Evolutionary conservation across 164 flowering plant genomes (phyloP), one percentile per base, ranked within the genome.

Genomic region (Tetrastigma voinierianum): DNA sequence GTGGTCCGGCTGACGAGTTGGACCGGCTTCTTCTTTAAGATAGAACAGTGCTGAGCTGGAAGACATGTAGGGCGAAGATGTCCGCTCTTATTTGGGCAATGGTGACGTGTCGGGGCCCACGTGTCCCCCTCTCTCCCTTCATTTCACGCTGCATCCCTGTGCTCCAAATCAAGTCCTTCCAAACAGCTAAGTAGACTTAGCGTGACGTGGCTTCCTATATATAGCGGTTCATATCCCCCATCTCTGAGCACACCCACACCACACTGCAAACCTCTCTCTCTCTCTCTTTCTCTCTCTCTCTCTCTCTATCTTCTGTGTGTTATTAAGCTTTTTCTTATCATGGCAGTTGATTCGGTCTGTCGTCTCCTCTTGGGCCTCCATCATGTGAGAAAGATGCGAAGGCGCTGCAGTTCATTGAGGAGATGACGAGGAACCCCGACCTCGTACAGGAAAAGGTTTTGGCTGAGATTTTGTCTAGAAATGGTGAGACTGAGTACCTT

Each of bases 401-500:
- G 62, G 90, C 89, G 6, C 81, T 90, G 23, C 67, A 74, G 48
- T 85, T 86, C 80, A 90, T 90, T 0, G 84, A 88, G 61, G 86
- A 86, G 19, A 84, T 84, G 86, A 88, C 96, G 3, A 67, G 4
- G 44, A 86, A 85, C 20, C 47, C 62, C 0, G 90, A 84, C 66
- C 12, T 72, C 1, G 93, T 90, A 43, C 96, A 90, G 70, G 77
- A 75, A 68, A 72, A 70, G 63, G 81, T 84, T 15, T 59, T 90
- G 74, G 61, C 66, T 0, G 86, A 88, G 71, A 86, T 90, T n/a
- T 62, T 90, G 40, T 56, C 62, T 23, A 75, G 67, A 17, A 90
- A 88, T 56, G 83, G 81, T 2, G 67, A 78, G 0, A 84, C 90
- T 3, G 96, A 90, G 82, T 90, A 88, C 70, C 82, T 90, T 6